A percentile compares a stretch with the other conserved stretches of the same genome.
These are phyloP conservation scores for Lanzia echinophila DNA, from an alignment of 2,329 filamentous ascomycete genomes.

Conservation along the genomic window DNA sequence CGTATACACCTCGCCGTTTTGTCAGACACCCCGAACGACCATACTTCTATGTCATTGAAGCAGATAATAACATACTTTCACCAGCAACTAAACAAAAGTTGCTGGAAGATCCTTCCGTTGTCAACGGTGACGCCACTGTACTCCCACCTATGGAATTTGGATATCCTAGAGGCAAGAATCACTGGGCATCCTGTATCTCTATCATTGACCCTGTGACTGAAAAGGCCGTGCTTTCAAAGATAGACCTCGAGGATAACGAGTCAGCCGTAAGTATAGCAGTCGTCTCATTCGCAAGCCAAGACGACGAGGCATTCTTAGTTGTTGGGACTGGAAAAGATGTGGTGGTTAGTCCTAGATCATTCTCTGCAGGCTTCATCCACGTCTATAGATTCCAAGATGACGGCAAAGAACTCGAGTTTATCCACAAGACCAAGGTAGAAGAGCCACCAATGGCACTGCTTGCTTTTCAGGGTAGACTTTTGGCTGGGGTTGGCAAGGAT, in stretches of 20 bases:
- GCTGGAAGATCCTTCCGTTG: constrained; percentile 61
- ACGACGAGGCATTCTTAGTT: constrained; percentile 83
- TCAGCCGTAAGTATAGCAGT: constrained; percentile 80
- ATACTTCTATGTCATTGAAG: constrained; percentile 89
- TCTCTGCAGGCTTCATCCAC: constrained; percentile 76
- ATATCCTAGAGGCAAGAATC: constrained; percentile 72
- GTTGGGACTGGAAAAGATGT: constrained; percentile 93
- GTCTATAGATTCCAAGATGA: constrained; percentile 85
- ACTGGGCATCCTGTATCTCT: constrained; percentile 95
- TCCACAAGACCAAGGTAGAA: constrained; percentile 92
- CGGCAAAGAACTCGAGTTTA: constrained; percentile 84
- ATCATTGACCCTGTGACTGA: constrained; percentile 76
- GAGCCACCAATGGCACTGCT: constrained; percentile 84
- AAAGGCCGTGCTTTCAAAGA: constrained; percentile 66
- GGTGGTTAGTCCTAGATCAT: constrained; percentile 68
- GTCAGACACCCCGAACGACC: constrained; percentile 81
- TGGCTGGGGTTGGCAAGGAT: constrained; percentile 77
- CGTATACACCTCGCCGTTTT: constrained; percentile 85
- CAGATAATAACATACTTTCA: constrained; percentile 86
- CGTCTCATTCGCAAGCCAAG: constrained; percentile 81
- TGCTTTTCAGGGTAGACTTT: constrained; percentile 84
- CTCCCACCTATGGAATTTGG: constrained; percentile 81
- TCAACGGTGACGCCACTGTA: constrained; percentile 65
- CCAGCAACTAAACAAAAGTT: constrained; percentile 70
- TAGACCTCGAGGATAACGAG: constrained; percentile 85